A percentile compares a stretch with the other conserved stretches of the same genome.
Conservation (phyloP, 1,284 basidiomycete species). For the Entoloma clypeatum region DNA sequence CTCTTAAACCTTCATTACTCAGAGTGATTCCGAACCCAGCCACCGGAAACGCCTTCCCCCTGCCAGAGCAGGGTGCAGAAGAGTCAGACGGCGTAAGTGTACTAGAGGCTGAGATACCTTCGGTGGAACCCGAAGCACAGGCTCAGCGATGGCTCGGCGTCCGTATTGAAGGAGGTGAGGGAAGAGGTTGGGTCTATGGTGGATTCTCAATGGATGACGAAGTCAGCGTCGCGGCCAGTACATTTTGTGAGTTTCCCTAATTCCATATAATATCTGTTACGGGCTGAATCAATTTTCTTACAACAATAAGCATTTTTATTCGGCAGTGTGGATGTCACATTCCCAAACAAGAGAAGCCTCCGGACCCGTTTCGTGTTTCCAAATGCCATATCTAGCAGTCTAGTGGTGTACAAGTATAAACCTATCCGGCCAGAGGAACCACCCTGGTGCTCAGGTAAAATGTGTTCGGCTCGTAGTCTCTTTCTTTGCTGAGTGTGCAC, state of each 20-base stretch:
- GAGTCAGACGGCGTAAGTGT: slow-evolving; percentile 71
- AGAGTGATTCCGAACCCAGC: slow-evolving; percentile 61
- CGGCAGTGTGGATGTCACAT: slow-evolving; percentile 26
- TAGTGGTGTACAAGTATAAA: slow-evolving; percentile 60
- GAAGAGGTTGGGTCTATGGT: slow-evolving; percentile 61
- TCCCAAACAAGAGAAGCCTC: slow-evolving; percentile 29
- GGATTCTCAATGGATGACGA: slow-evolving; percentile 38
- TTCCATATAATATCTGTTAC: slow-evolving; percentile 14
- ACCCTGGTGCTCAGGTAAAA: slow-evolving; percentile 31
- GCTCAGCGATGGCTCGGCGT: slow-evolving; percentile 48
- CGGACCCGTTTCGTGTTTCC: slow-evolving; percentile 41
- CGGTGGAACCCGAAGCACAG: slow-evolving; percentile 10
- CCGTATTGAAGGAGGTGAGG: slow-evolving; percentile 47
- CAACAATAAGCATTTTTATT: slow-evolving; percentile 35
- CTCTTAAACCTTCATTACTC: slow-evolving; percentile 42
- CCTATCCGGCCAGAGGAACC: slow-evolving; percentile 21
- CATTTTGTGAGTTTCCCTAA: slow-evolving; percentile 42
- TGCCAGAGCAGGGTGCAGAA: slow-evolving; percentile 61
- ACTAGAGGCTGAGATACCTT: slow-evolving; percentile 48
- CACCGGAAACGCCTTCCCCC: slow-evolving; percentile 52
- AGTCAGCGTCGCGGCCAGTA: slow-evolving; percentile 31
- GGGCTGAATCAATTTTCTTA: slow-evolving; percentile 16
- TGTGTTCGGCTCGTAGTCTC: too few species aligned
- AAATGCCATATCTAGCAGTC: slow-evolving; percentile 50
- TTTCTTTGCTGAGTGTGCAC: too few species aligned